phyloP scores from a whole-genome alignment of 495 filamentous ascomycete species.

The Penicillium lividum region DNA sequence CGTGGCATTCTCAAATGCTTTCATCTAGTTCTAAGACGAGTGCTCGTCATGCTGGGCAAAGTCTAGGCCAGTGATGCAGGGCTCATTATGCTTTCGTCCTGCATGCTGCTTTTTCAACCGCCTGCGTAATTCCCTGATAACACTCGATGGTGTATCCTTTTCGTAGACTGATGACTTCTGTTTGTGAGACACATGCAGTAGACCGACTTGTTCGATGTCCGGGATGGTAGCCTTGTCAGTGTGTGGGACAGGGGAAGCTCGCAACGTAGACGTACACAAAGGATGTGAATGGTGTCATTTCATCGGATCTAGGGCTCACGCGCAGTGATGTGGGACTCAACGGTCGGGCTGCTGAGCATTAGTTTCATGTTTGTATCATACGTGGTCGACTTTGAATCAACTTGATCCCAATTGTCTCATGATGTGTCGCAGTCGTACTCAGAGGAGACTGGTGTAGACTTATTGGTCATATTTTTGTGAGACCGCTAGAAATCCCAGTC shows the following conservation, averaged over 20 bases:
- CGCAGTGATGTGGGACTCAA: no score
- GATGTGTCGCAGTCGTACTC: background rate
- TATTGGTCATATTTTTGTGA: conserved; percentile 5
- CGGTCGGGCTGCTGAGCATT: conserved; percentile 1
- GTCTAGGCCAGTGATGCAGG: background rate
- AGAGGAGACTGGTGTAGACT: background rate
- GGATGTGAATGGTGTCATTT: conserved; percentile 1
- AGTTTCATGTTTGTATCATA: conserved; percentile 5
- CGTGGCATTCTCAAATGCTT: conserved; percentile 1
- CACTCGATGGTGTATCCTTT: background rate
- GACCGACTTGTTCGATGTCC: background rate
- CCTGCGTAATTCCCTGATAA: background rate
- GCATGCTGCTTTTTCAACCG: background rate
- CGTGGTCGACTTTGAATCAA: conserved; percentile 4
- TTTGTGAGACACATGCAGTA: background rate
- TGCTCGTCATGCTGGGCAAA: conserved; percentile 1
- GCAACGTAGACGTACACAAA: background rate
- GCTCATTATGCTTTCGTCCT: background rate
- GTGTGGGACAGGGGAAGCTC: conserved; percentile 2
- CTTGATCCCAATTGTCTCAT: background rate
- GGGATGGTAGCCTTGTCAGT: conserved; percentile 1
- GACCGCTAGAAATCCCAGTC: background rate
- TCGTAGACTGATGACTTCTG: conserved; percentile 3
- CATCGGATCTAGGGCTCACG: conserved; percentile 2
- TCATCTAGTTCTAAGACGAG: background rate